Conservation (phyloP, 2,329 filamentous ascomycete genomes). For the Colletotrichum simmondsii region DNA sequence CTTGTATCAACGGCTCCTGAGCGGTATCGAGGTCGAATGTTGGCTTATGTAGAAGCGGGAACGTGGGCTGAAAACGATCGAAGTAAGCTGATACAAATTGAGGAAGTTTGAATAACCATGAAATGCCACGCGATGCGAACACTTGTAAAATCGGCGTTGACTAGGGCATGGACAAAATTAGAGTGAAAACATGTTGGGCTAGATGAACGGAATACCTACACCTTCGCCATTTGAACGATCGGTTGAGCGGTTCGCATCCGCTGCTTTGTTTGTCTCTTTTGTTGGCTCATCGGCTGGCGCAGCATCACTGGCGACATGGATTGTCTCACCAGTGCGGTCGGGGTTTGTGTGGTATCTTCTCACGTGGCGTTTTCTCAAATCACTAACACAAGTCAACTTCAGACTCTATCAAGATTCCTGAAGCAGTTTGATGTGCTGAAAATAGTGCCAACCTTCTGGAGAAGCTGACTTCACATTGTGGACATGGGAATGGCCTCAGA, state of each 20-base stretch:
- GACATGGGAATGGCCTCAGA: conserved; percentile 1
- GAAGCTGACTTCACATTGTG: conserved; percentile 7
- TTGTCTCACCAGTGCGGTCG: neutral
- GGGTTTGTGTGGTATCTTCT: neutral
- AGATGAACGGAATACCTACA: no score
- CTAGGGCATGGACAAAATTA: neutral
- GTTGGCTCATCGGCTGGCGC: no score
- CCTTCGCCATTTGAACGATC: no score
- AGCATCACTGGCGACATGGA: neutral
- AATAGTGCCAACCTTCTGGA: neutral
- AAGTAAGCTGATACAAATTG: conserved; percentile 3
- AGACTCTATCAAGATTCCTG: neutral
- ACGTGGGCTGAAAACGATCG: neutral
- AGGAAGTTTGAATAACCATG: conserved; percentile 11
- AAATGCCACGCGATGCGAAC: neutral
- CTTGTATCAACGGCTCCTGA: neutral
- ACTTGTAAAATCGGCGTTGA: neutral
- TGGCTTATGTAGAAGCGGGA: neutral
- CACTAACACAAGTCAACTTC: neutral
- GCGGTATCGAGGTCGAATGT: neutral
- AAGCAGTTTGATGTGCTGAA: neutral
- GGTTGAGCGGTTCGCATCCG: no score
- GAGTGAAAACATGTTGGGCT: no score
- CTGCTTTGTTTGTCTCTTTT: no score
- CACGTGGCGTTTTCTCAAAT: neutral